Conservation (phyloP, 2,329 filamentous ascomycete species). For the Drechslera avenae region DNA sequence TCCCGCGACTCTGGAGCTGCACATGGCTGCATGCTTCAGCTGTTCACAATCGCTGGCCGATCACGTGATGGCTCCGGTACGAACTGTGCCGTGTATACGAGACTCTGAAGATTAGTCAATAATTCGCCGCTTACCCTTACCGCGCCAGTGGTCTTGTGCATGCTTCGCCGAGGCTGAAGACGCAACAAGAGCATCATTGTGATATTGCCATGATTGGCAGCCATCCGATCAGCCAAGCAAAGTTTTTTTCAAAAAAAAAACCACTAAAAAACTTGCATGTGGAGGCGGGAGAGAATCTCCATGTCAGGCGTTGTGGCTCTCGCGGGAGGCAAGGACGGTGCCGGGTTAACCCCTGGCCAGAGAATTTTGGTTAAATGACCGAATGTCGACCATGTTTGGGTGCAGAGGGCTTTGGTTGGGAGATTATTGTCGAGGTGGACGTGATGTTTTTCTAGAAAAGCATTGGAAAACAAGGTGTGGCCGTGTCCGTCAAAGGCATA, state of each 20-base stretch:
- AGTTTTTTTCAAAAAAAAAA: no score
- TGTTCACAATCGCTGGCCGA: no score
- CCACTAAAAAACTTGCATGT: slow-evolving; percentile 13
- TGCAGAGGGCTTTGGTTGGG: slow-evolving; percentile 3
- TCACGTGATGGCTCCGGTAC: slow-evolving; percentile 2
- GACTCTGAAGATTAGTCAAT: slow-evolving; percentile 20
- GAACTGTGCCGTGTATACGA: slow-evolving; percentile 18
- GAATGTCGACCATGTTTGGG: not conserved
- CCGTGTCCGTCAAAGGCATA: not conserved
- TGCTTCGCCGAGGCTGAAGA: slow-evolving; percentile 8
- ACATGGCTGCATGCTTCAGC: no score
- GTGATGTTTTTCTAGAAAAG: not conserved
- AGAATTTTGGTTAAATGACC: not conserved
- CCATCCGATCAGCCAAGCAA: not conserved
- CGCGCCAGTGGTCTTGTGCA: slow-evolving; percentile 9
- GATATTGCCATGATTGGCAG: slow-evolving; percentile 6
- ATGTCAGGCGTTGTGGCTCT: slow-evolving; percentile 6
- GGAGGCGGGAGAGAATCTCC: not conserved
- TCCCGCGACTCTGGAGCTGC: no score
- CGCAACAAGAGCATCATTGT: slow-evolving; percentile 7
- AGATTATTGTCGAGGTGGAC: not conserved
- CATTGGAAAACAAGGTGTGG: not conserved
- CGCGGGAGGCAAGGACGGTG: not conserved
- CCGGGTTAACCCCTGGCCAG: not conserved
- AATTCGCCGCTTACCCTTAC: slow-evolving; percentile 22